phyloP scores from a whole-genome alignment of 331 rosid species.

The Phaseolus coccineus region DNA sequence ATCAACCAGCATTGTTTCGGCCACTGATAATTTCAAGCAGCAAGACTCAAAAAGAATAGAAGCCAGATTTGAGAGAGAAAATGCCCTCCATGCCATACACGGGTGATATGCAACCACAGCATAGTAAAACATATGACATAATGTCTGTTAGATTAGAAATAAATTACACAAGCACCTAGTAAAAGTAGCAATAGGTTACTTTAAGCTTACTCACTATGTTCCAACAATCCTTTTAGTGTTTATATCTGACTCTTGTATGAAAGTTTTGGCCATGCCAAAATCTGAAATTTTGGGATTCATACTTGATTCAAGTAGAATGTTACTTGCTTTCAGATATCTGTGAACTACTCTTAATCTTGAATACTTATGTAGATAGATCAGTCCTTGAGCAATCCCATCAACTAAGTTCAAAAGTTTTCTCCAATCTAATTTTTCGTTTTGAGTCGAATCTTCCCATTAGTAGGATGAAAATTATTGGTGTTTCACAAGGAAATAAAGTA shows the following conservation, averaged over 20 bases:
- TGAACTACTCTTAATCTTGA: constrained; percentile 15
- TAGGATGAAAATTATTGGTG: not conserved
- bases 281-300: constrained; percentile 38
- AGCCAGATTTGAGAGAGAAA: not conserved
- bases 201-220: constrained; percentile 29
- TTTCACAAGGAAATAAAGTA: not conserved
- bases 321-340: constrained; percentile 25
- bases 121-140: not conserved
- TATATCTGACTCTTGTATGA: constrained; percentile 12
- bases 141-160: not conserved
- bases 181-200: not conserved
- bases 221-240: constrained; percentile 34
- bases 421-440: constrained; percentile 13
- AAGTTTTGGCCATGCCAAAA: constrained; percentile 39
- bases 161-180: not conserved
- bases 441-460: not conserved
- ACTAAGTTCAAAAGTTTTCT: constrained; percentile 7
- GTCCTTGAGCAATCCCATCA: constrained; percentile 29
- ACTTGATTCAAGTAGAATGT: constrained; percentile 8
- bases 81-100: not conserved
- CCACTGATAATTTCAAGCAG: not conserved
- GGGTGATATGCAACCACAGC: not conserved
- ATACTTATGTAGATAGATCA: constrained; percentile 35
- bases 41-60: not conserved
- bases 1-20: not conserved